Conservation (phyloP, 169 alveolate genomes). For the Cryptosporidium meleagridis region DNA sequence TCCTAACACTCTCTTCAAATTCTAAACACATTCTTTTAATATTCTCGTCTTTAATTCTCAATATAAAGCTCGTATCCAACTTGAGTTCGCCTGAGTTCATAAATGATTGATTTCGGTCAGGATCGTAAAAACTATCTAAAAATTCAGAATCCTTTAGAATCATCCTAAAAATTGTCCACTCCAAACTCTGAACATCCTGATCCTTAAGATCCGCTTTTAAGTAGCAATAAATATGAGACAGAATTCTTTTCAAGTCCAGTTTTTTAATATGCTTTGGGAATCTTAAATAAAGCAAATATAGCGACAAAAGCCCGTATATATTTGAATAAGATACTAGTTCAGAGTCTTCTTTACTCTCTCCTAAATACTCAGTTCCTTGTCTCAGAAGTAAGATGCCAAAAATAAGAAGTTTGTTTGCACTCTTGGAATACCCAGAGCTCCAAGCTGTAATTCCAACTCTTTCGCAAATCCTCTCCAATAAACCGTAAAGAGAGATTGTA, state of each 20-base stretch:
- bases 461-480: conserved; percentile 6
- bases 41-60: background rate
- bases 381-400: conserved; percentile 44
- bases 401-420: conserved; percentile 15
- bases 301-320: conserved; percentile 47
- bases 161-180: background rate
- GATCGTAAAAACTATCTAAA: background rate
- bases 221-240: conserved; percentile 1
- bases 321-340: conserved; percentile 4
- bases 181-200: background rate
- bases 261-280: conserved; percentile 48
- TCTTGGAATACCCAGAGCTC: background rate
- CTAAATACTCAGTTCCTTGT: conserved; percentile 26
- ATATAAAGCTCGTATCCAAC: background rate
- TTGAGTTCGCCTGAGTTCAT: background rate
- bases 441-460: conserved; percentile 2
- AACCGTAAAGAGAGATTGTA: conserved; percentile 20
- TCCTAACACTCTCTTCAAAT: background rate
- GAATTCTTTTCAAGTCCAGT: background rate
- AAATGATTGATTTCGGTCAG: background rate
- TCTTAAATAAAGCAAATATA: background rate
- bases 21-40: background rate
- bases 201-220: background rate
- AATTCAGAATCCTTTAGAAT: background rate
- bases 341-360: background rate